Conservation (phyloP, 495 filamentous ascomycete species). For the Bombardia bombarda region DNA sequence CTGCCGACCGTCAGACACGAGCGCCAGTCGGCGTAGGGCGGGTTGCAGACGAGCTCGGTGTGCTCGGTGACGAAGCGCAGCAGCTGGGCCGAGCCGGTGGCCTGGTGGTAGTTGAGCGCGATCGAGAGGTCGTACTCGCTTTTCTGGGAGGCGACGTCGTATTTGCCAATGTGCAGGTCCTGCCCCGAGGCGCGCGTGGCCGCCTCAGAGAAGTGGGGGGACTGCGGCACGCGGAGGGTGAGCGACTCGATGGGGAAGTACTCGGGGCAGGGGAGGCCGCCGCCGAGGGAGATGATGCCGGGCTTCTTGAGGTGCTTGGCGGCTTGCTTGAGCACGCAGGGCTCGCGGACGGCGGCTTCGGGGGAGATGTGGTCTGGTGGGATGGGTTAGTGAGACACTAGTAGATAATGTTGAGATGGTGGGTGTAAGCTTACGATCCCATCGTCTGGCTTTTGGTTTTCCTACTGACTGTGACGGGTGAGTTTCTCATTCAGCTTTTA, state of each 20-base stretch:
- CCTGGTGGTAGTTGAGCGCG: constrained; percentile 84
- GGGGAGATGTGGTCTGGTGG: constrained; percentile 40
- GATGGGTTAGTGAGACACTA: constrained; percentile 6
- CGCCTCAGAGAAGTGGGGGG: constrained; percentile 59
- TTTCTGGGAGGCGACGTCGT: constrained; percentile 58
- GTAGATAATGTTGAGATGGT: background rate
- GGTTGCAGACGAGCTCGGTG: constrained; percentile 69
- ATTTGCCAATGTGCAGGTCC: constrained; percentile 63
- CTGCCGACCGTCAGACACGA: constrained; percentile 67
- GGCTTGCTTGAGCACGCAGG: constrained; percentile 68
- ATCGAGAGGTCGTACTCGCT: constrained; percentile 60
- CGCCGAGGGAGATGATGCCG: constrained; percentile 79
- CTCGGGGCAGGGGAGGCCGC: constrained; percentile 79
- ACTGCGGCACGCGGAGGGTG: constrained; percentile 22
- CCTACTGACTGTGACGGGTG: constrained; percentile 31
- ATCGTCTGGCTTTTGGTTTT: constrained; percentile 74
- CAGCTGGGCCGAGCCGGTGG: constrained; percentile 76
- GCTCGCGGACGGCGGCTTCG: constrained; percentile 48
- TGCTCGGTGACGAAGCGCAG: constrained; percentile 88
- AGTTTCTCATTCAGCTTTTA: background rate
- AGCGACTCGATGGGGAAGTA: constrained; percentile 64
- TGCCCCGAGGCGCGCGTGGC: constrained; percentile 48
- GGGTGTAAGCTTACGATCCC: constrained; percentile 65
- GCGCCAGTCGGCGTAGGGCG: constrained; percentile 80
- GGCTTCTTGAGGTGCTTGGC: constrained; percentile 63